A percentile compares a stretch with the other conserved stretches of the same genome.
These are phyloP conservation scores for Filobasidium uniguttulatum DNA, from an alignment of 1,284 basidiomycete species.

Conservation along the genomic window DNA sequence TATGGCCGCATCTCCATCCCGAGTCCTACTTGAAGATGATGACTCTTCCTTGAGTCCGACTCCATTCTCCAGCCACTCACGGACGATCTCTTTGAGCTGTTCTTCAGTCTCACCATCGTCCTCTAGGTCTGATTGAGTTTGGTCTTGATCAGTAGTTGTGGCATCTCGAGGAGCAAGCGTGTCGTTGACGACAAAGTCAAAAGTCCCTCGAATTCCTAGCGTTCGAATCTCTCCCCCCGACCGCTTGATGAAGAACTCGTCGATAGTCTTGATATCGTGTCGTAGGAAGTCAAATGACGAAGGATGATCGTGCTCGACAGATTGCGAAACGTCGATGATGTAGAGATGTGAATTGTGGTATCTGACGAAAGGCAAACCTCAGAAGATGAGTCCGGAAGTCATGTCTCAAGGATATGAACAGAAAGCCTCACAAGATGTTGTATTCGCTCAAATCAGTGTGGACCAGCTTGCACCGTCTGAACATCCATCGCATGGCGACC, in stretches of 20 bases:
- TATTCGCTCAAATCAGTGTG: constrained; percentile 98
- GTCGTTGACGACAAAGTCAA: constrained; percentile 73
- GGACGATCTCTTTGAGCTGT: constrained; percentile 34
- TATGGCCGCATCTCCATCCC: not conserved
- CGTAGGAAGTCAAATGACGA: constrained; percentile 91
- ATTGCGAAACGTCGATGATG: constrained; percentile 97
- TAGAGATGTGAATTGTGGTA: constrained; percentile 55
- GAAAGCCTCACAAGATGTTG: constrained; percentile 69
- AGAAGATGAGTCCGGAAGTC: too few relatives aligned
- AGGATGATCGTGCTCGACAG: constrained; percentile 96
- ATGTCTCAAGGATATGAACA: not conserved
- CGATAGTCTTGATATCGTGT: constrained; percentile 79
- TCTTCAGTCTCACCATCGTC: constrained; percentile 35
- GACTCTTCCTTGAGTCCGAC: constrained; percentile 15
- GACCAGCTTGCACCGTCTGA: constrained; percentile 79
- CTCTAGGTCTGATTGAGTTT: constrained; percentile 16
- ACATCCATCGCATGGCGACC: constrained; percentile 68
- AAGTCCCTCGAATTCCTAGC: constrained; percentile 67
- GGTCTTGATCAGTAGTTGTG: constrained; percentile 22
- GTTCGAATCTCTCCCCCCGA: constrained; percentile 49
- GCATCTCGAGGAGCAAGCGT: constrained; percentile 21
- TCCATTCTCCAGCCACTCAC: constrained; percentile 44
- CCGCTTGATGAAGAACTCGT: constrained; percentile 73
- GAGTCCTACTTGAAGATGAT: not conserved
- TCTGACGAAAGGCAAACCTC: constrained; percentile 22